Percentiles rank a stretch among this genome's conserved stretches.
Evolutionary conservation across 169 alveolate genomes (phyloP).

Genomic region (Plasmodium fragile): DNA sequence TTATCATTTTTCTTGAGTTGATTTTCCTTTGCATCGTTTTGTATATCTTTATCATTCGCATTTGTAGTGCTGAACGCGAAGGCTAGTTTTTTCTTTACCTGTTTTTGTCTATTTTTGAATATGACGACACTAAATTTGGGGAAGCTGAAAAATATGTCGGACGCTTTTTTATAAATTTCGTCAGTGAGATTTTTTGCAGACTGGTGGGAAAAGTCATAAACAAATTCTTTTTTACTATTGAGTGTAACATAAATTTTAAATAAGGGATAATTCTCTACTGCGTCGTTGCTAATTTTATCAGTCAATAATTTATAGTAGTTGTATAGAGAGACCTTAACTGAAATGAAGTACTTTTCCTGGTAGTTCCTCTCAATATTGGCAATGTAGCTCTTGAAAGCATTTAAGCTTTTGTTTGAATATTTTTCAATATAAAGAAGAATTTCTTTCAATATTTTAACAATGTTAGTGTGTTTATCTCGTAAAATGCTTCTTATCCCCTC

Average conservation of each 20-base stretch:
- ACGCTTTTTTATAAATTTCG: conserved; percentile 70
- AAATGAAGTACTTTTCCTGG: conserved; percentile 69
- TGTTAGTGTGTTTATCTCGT: conserved; percentile 51
- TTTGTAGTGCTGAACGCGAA: conserved; percentile 44
- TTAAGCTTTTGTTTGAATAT: conserved; percentile 53
- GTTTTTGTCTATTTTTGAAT: conserved; percentile 74
- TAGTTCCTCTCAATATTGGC: conserved; percentile 45
- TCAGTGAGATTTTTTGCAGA: conserved; percentile 70
- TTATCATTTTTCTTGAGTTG: conserved; percentile 55
- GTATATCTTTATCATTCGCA: conserved; percentile 31
- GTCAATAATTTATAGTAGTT: conserved; percentile 63
- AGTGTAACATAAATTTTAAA: conserved; percentile 62
- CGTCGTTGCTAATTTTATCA: conserved; percentile 73
- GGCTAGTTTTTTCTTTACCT: conserved; percentile 60
- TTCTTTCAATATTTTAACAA: conserved; percentile 53
- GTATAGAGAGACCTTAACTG: conserved; percentile 68
- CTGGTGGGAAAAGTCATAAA: conserved; percentile 64
- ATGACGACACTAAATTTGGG: conserved; percentile 42
- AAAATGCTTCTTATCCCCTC: conserved; percentile 52
- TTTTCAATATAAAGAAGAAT: conserved; percentile 63
- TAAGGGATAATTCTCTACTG: conserved; percentile 68
- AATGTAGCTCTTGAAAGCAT: conserved; percentile 58
- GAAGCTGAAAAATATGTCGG: conserved; percentile 59
- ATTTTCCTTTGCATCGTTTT: conserved; percentile 22
- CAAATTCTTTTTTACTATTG: conserved; percentile 37